Evolutionary conservation across 805 yeast genomes (phyloP), one percentile per base, ranked within the genome.

Genomic region (Naumovozyma dairenensis): DNA sequence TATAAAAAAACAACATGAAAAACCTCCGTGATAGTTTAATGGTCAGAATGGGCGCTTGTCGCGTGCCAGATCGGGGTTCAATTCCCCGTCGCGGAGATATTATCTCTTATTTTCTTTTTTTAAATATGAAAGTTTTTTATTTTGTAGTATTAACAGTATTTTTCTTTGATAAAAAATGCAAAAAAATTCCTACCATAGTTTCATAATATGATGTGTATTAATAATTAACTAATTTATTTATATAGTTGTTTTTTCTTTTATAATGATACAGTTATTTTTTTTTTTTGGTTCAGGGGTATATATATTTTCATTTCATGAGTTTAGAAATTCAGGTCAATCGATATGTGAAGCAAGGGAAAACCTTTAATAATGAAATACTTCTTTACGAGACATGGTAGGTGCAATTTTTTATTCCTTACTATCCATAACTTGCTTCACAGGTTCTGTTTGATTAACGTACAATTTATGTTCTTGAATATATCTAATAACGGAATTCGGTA

Each of bases 401-500:
- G 6, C 29, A 18, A 7, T 18, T 14, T 28, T 16, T 42, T 40
- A 61, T 32, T 56, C 64, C 36, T 62, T 62, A 38, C 58, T 66
- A 53, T 69, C 67, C 52, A 65, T 49, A 16, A 89, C 96, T 61
- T 82, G 86, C 57, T 87, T 86, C 32, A 89, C 97, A 1, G 97
- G 96, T 57, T 89, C 97, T 8, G 83, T 74, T 48, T 84, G 94
- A 49, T 80, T 72, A 25, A 78, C 68, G 55, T 92, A 92, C 29
- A 92, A 67, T 14, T 80, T 77, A 55, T 92, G 89, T 52, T 92
- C 96, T 55, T 86, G 94, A 42, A 92, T 86, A 55, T 92, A 92
- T 44, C 97, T 71, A 34, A 92, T 92, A 31, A 92, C 98, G 27
- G 87, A 75, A 57, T 89, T 92, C 3, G 98, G 98, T 42, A 89